These are phyloP conservation scores for Rostrohypoxylon terebratum DNA, from an alignment of 495 filamentous ascomycete species.

Conservation along the genomic window DNA sequence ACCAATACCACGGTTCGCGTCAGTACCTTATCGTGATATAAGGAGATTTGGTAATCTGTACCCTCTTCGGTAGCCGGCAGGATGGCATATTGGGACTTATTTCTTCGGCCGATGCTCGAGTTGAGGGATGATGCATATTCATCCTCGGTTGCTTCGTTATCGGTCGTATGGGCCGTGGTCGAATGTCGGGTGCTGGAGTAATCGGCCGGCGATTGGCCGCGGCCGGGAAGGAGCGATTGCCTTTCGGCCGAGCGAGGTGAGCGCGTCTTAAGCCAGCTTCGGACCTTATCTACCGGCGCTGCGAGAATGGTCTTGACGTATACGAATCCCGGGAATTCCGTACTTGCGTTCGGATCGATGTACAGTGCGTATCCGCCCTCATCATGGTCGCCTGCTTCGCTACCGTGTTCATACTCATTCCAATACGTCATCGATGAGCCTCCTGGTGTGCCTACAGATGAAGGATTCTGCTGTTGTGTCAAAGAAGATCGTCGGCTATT, in stretches of 20 bases:
- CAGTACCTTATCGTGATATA: slow-evolving; percentile 61
- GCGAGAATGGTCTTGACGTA: slow-evolving; percentile 57
- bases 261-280: slow-evolving; percentile 54
- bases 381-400: slow-evolving; percentile 63
- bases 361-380: slow-evolving; percentile 66
- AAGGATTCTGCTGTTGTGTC: slow-evolving; percentile 19
- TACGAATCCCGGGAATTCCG: slow-evolving; percentile 61
- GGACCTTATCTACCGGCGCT: slow-evolving; percentile 58
- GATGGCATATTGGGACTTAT: slow-evolving; percentile 52
- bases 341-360: slow-evolving; percentile 64
- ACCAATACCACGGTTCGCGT: slow-evolving; percentile 57
- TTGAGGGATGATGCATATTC: slow-evolving; percentile 44
- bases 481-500: slow-evolving; percentile 30
- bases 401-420: slow-evolving; percentile 75
- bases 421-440: slow-evolving; percentile 60
- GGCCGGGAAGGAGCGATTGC: slow-evolving; percentile 50
- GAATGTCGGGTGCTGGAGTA: slow-evolving; percentile 48
- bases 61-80: slow-evolving; percentile 54
- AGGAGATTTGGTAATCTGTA: slow-evolving; percentile 53
- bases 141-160: slow-evolving; percentile 43
- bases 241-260: slow-evolving; percentile 41
- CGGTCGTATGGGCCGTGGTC: slow-evolving; percentile 24
- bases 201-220: slow-evolving; percentile 44
- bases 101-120: slow-evolving; percentile 39
- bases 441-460: slow-evolving; percentile 26